Base-by-base conservation (phyloP, 148 eudicot species). In the Beta vulgaris region DNA sequence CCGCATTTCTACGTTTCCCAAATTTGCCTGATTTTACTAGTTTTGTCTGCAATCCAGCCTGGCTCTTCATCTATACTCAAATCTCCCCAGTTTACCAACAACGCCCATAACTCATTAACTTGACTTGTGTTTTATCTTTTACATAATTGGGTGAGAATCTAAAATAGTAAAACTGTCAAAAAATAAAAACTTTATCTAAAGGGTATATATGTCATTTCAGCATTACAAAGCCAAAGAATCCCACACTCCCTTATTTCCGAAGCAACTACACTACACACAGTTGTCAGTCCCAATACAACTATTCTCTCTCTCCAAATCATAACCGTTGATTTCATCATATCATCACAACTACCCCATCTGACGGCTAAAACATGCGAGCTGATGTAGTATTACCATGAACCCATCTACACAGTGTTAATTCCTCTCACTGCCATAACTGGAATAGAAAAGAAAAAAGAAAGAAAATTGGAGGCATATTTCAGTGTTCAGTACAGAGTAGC, bases 401-500 rank as follows among this genome's bases (percentile, higher is more conserved):
- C 23, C 7, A 16, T 7, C 18, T 39, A 43, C 64, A 69, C 31
- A 36, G 5, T 39, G 74, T 59, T 19, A 26, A 0, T 44, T 7
- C 78, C 75, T 63, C n/a, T 2, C 40, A 6, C 46, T 31, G 48
- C 78, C 64, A 29, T 76, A 28, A 36, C 2, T 55, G 10, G 35
- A 37, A 2, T 29, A 73, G 29, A 57, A 9, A 13, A 54, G 2
- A 35, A 28, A 26, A 62, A 57, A 42, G 31, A 55, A 51, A 53
- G 26, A 34, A 34, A 18, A 46, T 18, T 70, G 35, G 36, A 16
- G 36, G 46, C 34, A 55, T 46, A 48, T 69, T 68, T 42, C 63
- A 34, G 51, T 71, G 68, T 71, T 77, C 54, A 80, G 78, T 68
- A 74, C 74, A 74, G 63, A 68, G 71, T 71, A 64, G 78, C 72